phyloP scores from a whole-genome alignment of 2,329 filamentous ascomycete species.

The Teratosphaeria epicoccoides region DNA sequence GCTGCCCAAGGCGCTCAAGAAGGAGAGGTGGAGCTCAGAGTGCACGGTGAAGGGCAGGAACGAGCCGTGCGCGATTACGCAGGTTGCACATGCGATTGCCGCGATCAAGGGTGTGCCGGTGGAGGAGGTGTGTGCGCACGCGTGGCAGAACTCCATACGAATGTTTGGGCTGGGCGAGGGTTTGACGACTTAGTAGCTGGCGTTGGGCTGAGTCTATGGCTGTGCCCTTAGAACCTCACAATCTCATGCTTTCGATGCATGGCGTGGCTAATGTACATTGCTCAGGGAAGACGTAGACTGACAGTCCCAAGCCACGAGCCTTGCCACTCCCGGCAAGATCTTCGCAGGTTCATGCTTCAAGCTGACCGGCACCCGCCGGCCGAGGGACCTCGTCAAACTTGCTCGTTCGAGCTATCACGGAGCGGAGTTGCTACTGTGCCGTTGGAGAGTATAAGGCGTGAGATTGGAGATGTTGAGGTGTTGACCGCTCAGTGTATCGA shows the following conservation, averaged over 20 bases:
- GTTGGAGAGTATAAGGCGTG: no score
- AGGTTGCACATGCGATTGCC: constrained; percentile 81
- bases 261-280: not conserved
- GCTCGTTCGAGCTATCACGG: no score
- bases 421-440: no score
- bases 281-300: not conserved
- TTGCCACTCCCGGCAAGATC: no score
- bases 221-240: not conserved
- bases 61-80: constrained; percentile 77
- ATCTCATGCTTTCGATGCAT: not conserved
- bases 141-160: constrained; percentile 68
- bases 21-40: constrained; percentile 85
- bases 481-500: no score
- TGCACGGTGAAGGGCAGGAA: constrained; percentile 91
- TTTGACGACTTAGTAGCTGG: not conserved
- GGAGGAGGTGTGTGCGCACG: constrained; percentile 72
- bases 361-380: no score
- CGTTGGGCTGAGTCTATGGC: not conserved
- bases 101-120: constrained; percentile 69
- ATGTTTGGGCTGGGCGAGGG: constrained; percentile 65
- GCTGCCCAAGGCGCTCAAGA: constrained; percentile 78
- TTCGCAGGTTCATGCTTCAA: no score
- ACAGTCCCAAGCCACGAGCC: no score
- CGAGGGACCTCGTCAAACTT: no score
- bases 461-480: no score